A percentile compares a stretch with the other conserved stretches of the same genome.
Conservation (phyloP, 208 protist species). For the Naegleria gruberi region DNA sequence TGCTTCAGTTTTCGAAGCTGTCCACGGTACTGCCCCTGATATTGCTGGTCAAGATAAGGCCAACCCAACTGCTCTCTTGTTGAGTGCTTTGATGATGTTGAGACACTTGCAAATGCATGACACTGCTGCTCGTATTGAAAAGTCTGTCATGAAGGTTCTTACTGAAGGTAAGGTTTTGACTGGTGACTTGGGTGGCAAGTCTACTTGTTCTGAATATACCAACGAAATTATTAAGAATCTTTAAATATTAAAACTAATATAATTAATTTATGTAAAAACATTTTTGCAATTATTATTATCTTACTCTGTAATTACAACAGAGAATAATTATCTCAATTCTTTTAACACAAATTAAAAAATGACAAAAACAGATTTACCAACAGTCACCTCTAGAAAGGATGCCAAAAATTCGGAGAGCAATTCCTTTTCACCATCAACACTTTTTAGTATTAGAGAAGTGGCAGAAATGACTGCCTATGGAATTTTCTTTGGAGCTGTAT, state of each 20-base stretch:
- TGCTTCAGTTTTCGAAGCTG: constrained; percentile 33
- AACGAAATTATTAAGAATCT: constrained; percentile 4
- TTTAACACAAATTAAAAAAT: too few species aligned
- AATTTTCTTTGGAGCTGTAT: background rate
- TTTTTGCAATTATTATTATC: background rate
- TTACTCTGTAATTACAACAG: too few species aligned
- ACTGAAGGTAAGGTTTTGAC: constrained; percentile 2
- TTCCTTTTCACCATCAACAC: background rate
- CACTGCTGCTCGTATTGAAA: constrained; percentile 15
- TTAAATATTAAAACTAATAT: background rate
- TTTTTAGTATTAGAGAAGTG: background rate
- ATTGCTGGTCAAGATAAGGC: constrained; percentile 27
- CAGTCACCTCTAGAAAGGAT: too few species aligned
- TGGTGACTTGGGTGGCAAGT: background rate
- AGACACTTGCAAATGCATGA: constrained; percentile 1
- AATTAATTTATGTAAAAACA: background rate
- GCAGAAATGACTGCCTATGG: background rate
- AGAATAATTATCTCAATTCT: too few species aligned
- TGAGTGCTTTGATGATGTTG: constrained; percentile 28
- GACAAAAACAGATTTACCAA: too few species aligned
- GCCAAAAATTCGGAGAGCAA: too few species aligned
- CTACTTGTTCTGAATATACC: constrained; percentile 2
- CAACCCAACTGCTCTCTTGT: constrained; percentile 28
- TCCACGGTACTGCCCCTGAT: constrained; percentile 39
- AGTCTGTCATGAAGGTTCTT: background rate